A percentile compares a stretch with the other conserved stretches of the same genome.
Evolutionary conservation across 1,139 yeast genomes (phyloP).

Genomic region (Hyphopichia fennica): DNA sequence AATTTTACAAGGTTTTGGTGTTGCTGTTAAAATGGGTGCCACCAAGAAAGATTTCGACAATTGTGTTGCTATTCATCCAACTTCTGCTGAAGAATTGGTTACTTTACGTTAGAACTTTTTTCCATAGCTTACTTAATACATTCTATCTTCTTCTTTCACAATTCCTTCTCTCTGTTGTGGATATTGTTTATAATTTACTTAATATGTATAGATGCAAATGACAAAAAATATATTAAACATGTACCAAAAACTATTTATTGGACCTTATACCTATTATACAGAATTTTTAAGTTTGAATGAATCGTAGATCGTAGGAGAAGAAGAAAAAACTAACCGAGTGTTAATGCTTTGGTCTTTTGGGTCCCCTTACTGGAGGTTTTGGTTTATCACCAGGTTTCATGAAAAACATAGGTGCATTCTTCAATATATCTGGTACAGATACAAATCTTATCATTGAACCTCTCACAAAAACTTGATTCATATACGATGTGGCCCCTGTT

Average conservation of each 20-base stretch:
- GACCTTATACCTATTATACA: not conserved
- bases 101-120: slow-evolving; percentile 60
- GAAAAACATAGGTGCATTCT: slow-evolving; percentile 80
- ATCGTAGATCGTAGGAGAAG: too few relatives aligned
- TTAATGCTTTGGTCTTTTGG: slow-evolving; percentile 25
- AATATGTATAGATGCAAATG: not conserved
- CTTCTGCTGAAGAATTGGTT: slow-evolving; percentile 95
- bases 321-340: not conserved
- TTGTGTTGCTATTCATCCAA: slow-evolving; percentile 98
- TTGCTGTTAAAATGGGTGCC: slow-evolving; percentile 97
- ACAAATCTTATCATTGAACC: slow-evolving; percentile 89
- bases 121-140: too few relatives aligned
- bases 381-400: slow-evolving; percentile 68
- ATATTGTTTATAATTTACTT: too few relatives aligned
- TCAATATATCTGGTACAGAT: slow-evolving; percentile 83
- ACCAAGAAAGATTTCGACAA: slow-evolving; percentile 92
- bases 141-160: too few relatives aligned
- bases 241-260: not conserved
- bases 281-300: not conserved
- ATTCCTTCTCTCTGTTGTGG: too few relatives aligned
- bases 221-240: not conserved
- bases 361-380: slow-evolving; percentile 65
- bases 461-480: slow-evolving; percentile 85
- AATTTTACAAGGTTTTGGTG: slow-evolving; percentile 97
- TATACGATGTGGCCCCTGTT: slow-evolving; percentile 72